Evolutionary conservation across 164 flowering plant genomes (phyloP), one percentile per base, ranked within the genome.

Genomic region (Piper betle): DNA sequence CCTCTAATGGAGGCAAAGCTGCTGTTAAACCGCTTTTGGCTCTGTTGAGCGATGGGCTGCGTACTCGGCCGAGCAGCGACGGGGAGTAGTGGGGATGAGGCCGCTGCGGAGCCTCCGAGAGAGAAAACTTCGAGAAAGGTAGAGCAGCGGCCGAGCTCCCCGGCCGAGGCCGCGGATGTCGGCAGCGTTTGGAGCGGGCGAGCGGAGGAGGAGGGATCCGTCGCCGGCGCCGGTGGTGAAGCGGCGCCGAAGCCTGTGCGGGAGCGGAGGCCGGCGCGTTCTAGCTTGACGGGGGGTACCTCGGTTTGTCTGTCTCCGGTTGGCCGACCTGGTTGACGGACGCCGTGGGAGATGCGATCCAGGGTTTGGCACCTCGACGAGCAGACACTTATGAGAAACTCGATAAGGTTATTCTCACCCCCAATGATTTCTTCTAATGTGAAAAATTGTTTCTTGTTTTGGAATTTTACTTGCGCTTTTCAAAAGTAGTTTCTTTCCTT

Each of bases 261-360:
- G 25, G 58, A 53, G 55, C 62, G 67, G 8, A 66, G 72, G 66
- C 57, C 58, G 52, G 60, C 68, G 46, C 60, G 52, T 55, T 61
- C 62, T 18, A 48, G 64, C 52, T 38, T 70, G 66, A 69, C n/a
- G n/a, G 65, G 52, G 57, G 37, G 38, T 75, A 71, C 65, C 81
- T 59, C 50, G 55, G 50, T 64, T 33, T 54, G 61, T 7, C 52
- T 20, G 37, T 60, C 13, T 16, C 72, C 6, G 85, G 79, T 1
- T 91, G 97, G 97, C 97, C 97, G 57, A 19, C 84, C 63, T 91
- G 96, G 97, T 74, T 91, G 1, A 18, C 73, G 25, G 87, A 75
- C 3, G 87, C 73, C 62, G 91, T 86, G 57, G 96, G 97, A 2
- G 87, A 87, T 8, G 91, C 83, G 56, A 84, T 91, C 62, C 67